Percentiles rank a stretch among this genome's conserved stretches.
These are phyloP conservation scores for Tricholoma hemisulphureum DNA, from an alignment of 768 basidiomycete species.

Conservation along the genomic window DNA sequence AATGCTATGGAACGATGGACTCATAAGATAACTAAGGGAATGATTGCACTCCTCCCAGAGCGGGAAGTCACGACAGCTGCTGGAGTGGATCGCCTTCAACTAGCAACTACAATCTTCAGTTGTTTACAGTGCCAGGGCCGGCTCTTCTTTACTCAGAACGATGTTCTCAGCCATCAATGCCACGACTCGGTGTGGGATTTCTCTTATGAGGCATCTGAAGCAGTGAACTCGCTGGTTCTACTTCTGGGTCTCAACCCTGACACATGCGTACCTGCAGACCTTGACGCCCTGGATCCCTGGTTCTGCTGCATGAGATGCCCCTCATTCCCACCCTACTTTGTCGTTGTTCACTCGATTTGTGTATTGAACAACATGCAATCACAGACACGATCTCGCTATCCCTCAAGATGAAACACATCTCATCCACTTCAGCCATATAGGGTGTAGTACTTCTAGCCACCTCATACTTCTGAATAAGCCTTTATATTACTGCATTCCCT, in stretches of 20 bases:
- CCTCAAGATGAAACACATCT: background rate
- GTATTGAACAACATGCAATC: background rate
- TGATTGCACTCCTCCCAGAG: background rate
- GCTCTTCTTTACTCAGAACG: background rate
- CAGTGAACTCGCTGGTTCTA: background rate
- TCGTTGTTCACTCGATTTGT: background rate
- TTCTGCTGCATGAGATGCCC: slow-evolving; percentile 5
- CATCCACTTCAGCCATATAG: background rate
- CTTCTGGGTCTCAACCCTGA: background rate
- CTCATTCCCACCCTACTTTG: background rate
- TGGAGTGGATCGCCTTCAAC: background rate
- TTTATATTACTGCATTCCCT: background rate
- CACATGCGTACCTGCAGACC: slow-evolving; percentile 1
- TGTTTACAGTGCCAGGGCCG: background rate
- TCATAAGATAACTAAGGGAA: background rate
- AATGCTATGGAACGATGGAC: background rate
- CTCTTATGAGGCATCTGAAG: background rate
- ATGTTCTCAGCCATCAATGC: background rate
- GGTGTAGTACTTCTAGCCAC: background rate
- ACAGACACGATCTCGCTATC: background rate
- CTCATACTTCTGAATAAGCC: background rate
- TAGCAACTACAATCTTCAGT: background rate
- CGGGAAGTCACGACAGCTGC: background rate
- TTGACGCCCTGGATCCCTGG: slow-evolving; percentile 1
- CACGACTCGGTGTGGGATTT: background rate